Evolutionary conservation across 108 stramenopile species (phyloP), one percentile per base, ranked within the genome.

Genomic region (Pseudonitzschia multiseries): DNA sequence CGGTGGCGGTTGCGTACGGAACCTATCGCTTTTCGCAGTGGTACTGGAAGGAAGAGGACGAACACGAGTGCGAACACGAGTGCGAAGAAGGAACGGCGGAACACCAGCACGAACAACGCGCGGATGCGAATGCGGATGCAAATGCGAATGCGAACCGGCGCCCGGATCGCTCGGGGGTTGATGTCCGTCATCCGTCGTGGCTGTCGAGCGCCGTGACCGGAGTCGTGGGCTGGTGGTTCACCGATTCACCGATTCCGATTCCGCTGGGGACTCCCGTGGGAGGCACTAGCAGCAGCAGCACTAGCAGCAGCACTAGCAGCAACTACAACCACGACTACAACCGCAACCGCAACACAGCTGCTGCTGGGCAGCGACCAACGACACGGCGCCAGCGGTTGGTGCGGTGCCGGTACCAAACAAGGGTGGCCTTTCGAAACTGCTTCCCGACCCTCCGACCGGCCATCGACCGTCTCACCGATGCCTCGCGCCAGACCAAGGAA

Each of bases 361-460:
- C n/a, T n/a, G n/a, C 54, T 24, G 22, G 54, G 54, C 9, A 26
- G 54, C 54, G 10, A 17, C 27, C 21, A 22, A 36, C 15, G n/a
- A 67, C 66, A 13, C 66, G 66, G 20, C 63, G 60, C 43, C 75
- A 76, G 44, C n/a, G 28, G 14, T 31, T 69, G 42, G 31, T 43
- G 17, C 68, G 57, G 12, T 76, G 75, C 53, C 68, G 53, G 9
- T 57, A 54, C n/a, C 28, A 69, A 41, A 52, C 67, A 13, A 22
- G 29, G 57, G 59, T 51, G 9, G 75, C 75, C 13, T 76, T 68
- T 76, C 21, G 41, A 27, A 64, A 14, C 13, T 76, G 75, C 51
- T 76, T 68, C 52, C 68, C 68, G 20, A 44, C 75, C 6, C 8
- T 76, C 15, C 44, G 61, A 50, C 68, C 54, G n/a, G 53, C 40